phyloP scores from a whole-genome alignment of 306 rosid species.

The Cyclanthera cordifolia region DNA sequence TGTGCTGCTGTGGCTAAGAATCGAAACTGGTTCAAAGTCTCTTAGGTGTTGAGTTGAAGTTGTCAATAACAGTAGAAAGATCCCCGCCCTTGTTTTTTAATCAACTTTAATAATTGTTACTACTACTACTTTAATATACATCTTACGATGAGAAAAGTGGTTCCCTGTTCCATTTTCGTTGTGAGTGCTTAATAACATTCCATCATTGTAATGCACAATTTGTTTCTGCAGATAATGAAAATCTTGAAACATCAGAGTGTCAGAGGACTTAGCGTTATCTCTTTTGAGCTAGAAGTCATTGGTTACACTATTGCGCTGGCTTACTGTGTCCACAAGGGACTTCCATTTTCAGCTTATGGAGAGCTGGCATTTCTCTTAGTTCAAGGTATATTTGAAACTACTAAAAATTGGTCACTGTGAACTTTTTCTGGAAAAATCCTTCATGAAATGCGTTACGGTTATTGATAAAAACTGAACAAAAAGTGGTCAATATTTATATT shows the following conservation, averaged over 20 bases:
- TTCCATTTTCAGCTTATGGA: slow-evolving; percentile 89
- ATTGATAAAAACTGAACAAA: neutral
- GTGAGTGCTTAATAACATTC: neutral
- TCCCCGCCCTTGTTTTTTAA: neutral
- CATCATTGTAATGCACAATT: neutral
- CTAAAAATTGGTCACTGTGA: neutral
- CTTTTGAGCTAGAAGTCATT: slow-evolving; percentile 80
- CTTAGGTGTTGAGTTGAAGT: no score
- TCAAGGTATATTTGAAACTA: slow-evolving; percentile 44
- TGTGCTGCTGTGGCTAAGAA: neutral
- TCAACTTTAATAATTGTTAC: neutral
- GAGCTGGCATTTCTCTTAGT: slow-evolving; percentile 72
- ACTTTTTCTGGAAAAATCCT: neutral
- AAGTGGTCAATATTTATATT: neutral
- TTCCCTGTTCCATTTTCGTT: neutral
- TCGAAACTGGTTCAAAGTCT: neutral
- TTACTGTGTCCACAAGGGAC: slow-evolving; percentile 82
- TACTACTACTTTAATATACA: neutral
- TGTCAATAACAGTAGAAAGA: neutral
- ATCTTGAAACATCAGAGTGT: slow-evolving; percentile 61
- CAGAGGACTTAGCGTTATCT: slow-evolving; percentile 69
- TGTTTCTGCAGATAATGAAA: slow-evolving; percentile 49
- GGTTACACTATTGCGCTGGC: slow-evolving; percentile 85
- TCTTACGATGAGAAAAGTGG: neutral
- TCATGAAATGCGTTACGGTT: neutral